phyloP scores from a whole-genome alignment of 2,329 filamentous ascomycete genomes.

The Aspergillus luchuensis region DNA sequence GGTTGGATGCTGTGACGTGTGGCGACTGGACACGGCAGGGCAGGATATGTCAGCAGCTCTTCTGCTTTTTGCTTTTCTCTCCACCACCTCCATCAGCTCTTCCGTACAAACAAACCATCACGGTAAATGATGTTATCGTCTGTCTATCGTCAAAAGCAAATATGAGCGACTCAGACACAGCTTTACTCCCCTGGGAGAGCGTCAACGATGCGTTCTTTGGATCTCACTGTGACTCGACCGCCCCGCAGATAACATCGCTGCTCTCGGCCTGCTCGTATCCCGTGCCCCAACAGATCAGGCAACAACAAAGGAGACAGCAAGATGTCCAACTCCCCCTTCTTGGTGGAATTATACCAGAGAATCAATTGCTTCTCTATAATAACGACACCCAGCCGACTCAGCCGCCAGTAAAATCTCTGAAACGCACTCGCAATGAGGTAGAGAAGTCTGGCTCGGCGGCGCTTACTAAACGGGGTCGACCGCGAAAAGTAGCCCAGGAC shows the following conservation, averaged over 20 bases:
- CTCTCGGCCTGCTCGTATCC: constrained; percentile 26
- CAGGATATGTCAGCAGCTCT: neutral
- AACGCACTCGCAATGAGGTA: neutral
- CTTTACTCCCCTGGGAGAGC: constrained; percentile 16
- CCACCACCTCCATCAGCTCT: neutral
- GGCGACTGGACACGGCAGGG: neutral
- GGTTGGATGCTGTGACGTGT: neutral
- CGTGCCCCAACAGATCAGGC: constrained; percentile 14
- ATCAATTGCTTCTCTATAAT: neutral
- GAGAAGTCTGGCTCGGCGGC: neutral
- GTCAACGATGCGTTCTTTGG: constrained; percentile 6
- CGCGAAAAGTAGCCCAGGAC: constrained; percentile 19
- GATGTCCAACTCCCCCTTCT: neutral
- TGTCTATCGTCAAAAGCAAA: neutral
- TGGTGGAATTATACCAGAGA: neutral
- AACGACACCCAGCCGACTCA: neutral
- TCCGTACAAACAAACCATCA: neutral
- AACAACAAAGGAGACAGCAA: neutral
- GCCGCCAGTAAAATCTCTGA: neutral
- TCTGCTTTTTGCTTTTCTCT: neutral
- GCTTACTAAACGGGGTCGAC: constrained; percentile 24
- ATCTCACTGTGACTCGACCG: neutral
- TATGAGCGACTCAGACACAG: constrained; percentile 5
- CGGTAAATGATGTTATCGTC: neutral
- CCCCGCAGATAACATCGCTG: constrained; percentile 18